Percentiles rank a stretch among this genome's conserved stretches.
phyloP scores from a whole-genome alignment of 2,329 filamentous ascomycete species.

The Immersiporthe knoxdaviesiana region DNA sequence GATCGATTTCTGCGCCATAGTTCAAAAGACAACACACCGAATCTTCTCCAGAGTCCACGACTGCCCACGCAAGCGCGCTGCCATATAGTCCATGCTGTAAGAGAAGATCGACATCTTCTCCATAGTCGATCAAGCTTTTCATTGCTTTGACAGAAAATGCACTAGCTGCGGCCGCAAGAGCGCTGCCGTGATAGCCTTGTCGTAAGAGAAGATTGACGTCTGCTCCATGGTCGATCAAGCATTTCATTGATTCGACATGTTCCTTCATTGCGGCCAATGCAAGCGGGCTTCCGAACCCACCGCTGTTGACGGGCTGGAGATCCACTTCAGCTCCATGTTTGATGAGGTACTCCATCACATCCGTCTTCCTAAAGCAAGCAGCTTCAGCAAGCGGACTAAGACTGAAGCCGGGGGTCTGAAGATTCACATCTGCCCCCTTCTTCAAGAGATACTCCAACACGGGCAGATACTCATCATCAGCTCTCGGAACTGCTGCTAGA shows the following conservation, averaged over 20 bases:
- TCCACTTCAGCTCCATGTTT: background rate
- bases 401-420: background rate
- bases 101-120: background rate
- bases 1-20: background rate
- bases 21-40: background rate
- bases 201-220: background rate
- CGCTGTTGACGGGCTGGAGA: background rate
- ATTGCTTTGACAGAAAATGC: too few relatives aligned
- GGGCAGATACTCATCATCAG: background rate
- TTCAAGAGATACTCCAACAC: background rate
- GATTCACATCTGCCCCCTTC: background rate
- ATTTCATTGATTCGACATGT: background rate
- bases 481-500: background rate
- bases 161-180: background rate
- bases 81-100: background rate
- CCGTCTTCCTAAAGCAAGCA: background rate
- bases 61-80: background rate
- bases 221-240: slow-evolving; percentile 3
- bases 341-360: background rate
- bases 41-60: background rate
- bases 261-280: background rate
- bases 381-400: background rate
- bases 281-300: background rate
- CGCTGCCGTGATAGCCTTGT: background rate
- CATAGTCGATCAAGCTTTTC: background rate